Evolutionary conservation across 352 stramenopile genomes (phyloP), one percentile per base, ranked within the genome.

Genomic region (Phytophthora pluvialis): DNA sequence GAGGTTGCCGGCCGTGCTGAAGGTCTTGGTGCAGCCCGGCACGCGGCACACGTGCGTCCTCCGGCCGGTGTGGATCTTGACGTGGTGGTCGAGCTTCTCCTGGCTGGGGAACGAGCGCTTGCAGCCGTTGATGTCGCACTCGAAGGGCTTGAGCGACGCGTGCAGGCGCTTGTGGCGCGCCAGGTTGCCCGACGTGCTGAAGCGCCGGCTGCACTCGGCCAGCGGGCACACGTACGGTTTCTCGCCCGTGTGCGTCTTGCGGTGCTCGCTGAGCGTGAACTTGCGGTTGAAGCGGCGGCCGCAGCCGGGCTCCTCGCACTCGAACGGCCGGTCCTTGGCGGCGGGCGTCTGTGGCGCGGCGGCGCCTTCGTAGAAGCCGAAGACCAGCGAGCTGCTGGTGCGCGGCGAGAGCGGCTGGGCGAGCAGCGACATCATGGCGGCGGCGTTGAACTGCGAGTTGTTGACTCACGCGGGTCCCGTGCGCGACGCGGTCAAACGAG

Each of bases 261-360:
- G 73, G 56, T 87, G 78, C 55, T 85, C 75, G 40, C 66, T 81
- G 31, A 87, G 75, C 49, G 78, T 84, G 61, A 86, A 86, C 64
- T 84, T 83, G 64, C 78, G 75, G 53, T 76, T 78, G 44, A 81
- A 81, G 43, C 73, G 70, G 5, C 73, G 62, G n/a, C 67, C 73
- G 60, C 73, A 81, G 48, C 63, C 66, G 21, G 70, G 66, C 49
- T 77, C 70, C 16, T 73, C 52, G 62, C 78, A 86, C 56, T 59
- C 61, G 57, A 86, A 86, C 61, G 73, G 73, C 53, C 73, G 62
- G 28, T 77, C 67, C 43, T 68, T 72, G 48, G 48, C 29, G n/a
- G 47, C 54, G 5, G 26, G 47, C 38, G 68, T 43, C 11, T 52
- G 38, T 4, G 35, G 16, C 45, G 46, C 26, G 33, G 32, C 28